Conservation (phyloP, 768 basidiomycete species). For the Asterophora parasitica region DNA sequence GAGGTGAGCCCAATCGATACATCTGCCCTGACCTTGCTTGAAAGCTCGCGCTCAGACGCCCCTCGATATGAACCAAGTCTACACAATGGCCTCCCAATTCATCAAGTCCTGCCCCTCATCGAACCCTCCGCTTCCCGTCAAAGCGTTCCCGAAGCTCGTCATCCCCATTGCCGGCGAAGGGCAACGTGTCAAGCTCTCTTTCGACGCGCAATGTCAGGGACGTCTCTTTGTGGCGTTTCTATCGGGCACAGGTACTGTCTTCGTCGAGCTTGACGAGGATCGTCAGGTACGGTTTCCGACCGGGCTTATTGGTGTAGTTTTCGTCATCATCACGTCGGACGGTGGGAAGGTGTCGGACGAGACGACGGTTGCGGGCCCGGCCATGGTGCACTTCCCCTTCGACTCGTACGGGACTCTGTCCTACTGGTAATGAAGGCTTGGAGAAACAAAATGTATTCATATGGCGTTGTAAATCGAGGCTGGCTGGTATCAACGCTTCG, state of each 20-base stretch:
- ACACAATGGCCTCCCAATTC: constrained; percentile 37
- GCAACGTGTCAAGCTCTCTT: constrained; percentile 21
- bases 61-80: constrained; percentile 35
- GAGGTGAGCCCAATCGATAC: constrained; percentile 33
- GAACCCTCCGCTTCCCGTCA: constrained; percentile 44
- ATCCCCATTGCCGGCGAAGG: constrained; percentile 18
- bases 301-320: constrained; percentile 44
- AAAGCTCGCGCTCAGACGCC: constrained; percentile 26
- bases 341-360: constrained; percentile 36
- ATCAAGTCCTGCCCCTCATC: constrained; percentile 48
- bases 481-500: no score
- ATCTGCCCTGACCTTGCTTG: background rate
- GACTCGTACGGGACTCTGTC: constrained; percentile 4
- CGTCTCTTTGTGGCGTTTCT: constrained; percentile 45
- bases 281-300: constrained; percentile 35
- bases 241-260: constrained; percentile 37
- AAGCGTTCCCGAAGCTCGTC: constrained; percentile 40
- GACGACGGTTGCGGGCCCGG: constrained; percentile 54
- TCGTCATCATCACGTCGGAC: constrained; percentile 41
- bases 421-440: background rate
- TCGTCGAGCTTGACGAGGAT: constrained; percentile 31
- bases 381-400: constrained; percentile 38
- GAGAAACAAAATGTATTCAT: background rate
- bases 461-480: no score
- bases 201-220: constrained; percentile 14